Base-by-base conservation (phyloP, 352 stramenopile species). In the Lagenidium giganteum region DNA sequence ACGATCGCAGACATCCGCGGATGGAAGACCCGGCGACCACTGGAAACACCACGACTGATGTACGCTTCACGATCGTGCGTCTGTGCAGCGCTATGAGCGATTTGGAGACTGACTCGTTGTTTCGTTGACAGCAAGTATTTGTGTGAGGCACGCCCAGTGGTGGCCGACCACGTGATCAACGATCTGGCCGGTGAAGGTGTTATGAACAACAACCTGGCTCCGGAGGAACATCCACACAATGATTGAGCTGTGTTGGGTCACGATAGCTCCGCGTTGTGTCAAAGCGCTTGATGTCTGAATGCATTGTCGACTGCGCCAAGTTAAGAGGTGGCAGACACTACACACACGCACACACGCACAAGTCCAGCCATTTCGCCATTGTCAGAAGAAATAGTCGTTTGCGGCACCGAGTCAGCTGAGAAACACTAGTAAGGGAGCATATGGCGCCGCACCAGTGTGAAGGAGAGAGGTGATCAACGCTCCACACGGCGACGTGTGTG, bases 1-100 rank as follows among this genome's bases (percentile, higher is more conserved):
- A 93, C 87, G 3, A 94, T 99, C 35, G 96, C 96, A 6, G 76
- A 87, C 30, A 96, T 98, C 47, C 79, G 96, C 54, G 94, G 92
- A 30, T 99, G 95, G 95, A 93, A 84, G 49, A 85, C 73, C 3
- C 85, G 92, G 51, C 81, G 84, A 36, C 80, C 96, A 20, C 73
- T 98, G 34, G 82, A 86, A 37, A 97, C 95, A 18, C 95, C 95
- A 16, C 81, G 78, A 11, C 47, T 98, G 42, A 60, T 98, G 63
- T 94, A 90, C 54, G 73, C 65, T 38, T 57, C 29, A 51, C 32
- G 37, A 58, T 47, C 49, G 49, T 48, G 53, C 11, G 12, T 13
- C 20, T 49, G 26, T 26, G 16, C n/a, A 29, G 24, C 13, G 17
- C 28, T 22, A 31, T 48, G 22, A 4, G 2, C 9, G 0, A 18